Percentiles rank a stretch among this genome's conserved stretches.
phyloP scores from a whole-genome alignment of 2,329 filamentous ascomycete genomes.

The Colletotrichum lupini region DNA sequence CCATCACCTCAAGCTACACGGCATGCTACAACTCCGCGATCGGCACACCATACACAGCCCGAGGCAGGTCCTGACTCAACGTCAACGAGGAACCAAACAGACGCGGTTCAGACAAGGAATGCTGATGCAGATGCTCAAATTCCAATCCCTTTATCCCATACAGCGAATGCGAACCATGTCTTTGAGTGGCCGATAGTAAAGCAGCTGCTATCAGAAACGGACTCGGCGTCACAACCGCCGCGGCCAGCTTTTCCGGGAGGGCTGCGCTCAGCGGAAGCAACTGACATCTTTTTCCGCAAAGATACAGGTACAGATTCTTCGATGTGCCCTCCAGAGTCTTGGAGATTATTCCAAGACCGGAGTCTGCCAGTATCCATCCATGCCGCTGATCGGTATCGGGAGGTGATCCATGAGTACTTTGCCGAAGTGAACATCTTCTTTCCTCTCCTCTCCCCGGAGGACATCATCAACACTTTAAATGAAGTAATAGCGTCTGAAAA shows the following conservation, averaged over 20 bases:
- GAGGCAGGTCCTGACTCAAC: not conserved
- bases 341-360: constrained; percentile 33
- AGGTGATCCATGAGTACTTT: constrained; percentile 39
- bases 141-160: constrained; percentile 37
- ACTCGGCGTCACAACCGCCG: not conserved
- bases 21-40: constrained; percentile 5
- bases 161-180: constrained; percentile 41
- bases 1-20: not conserved
- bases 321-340: constrained; percentile 26
- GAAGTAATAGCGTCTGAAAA: constrained; percentile 3
- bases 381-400: constrained; percentile 6
- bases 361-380: not conserved
- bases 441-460: constrained; percentile 1
- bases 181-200: constrained; percentile 39
- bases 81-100: not conserved
- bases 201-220: constrained; percentile 30
- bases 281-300: constrained; percentile 29
- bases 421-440: constrained; percentile 43
- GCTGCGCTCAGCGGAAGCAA: constrained; percentile 25
- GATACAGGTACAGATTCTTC: not conserved
- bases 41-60: not conserved
- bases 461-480: constrained; percentile 6
- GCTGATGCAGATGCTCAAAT: constrained; percentile 18
- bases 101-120: not conserved
- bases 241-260: not conserved